Evolutionary conservation across 768 basidiomycete species (phyloP), one percentile per base, ranked within the genome.

Genomic region (Amanita thiersii): DNA sequence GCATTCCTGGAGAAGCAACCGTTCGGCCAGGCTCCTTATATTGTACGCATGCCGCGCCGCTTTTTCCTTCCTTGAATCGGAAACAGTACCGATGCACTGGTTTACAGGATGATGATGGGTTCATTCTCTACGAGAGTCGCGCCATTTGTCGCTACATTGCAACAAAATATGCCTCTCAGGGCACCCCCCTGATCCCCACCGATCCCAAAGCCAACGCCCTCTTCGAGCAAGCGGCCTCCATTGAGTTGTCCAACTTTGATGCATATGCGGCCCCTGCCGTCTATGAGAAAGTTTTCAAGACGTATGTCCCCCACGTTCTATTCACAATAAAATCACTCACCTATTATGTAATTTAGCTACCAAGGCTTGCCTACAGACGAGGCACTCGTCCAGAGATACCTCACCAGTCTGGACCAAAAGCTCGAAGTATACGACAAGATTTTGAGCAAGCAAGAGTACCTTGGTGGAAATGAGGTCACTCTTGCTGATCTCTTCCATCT

Each of bases 101-200:
- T 15, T 24, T 24, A 15, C 39, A 73, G 70, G 64, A 77, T 38
- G 79, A 83, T 18, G 78, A 77, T 29, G 81, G 78, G 2, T 74
- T 83, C 54, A 58, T 71, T 43, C 50, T 86, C n/a, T 82, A 70
- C 58, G 80, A 81, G 51, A 71, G 68, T 28, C 74, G 79, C 21
- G 79, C 79, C 0, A 81, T 84, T 39, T 53, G 53, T 5, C 72
- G 77, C 12, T 86, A 83, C 55, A 54, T 83, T 47, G 70, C 66
- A 20, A 57, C 56, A 44, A 83, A 81, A 52, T 75, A 79, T 47
- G 55, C 68, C 0, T 34, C 58, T 35, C 69, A 77, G 49, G 78
- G 77, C 29, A 63, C 69, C 2, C 43, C 54, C 4, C 63, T 82
- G 28, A 58, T 80, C 30, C 81, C 82, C 3, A 51, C 52, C 3